Base-by-base conservation (phyloP, 2,329 filamentous ascomycete genomes). In the Cladosporium austrohemisphaericum region DNA sequence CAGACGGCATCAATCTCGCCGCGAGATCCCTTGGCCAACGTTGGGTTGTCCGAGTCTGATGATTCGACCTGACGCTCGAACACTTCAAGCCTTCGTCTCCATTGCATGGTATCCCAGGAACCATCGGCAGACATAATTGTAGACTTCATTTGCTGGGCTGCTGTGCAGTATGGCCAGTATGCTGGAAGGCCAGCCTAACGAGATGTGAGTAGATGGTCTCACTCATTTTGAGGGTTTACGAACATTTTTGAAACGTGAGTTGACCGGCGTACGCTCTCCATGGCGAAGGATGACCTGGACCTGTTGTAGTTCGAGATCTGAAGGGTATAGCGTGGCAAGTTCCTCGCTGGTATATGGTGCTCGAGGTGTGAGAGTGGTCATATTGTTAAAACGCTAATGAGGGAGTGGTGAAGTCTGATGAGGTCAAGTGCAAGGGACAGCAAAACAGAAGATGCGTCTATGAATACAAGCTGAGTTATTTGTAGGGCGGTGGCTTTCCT, bases 141-240 rank as follows among this genome's bases (percentile, higher is more conserved):
- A 52, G 79, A 79, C 20, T 76, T 80, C 65, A 97, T 78, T 57
- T 85, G 83, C 52, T 81, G 79, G 18, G 86, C 87, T 49, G 84
- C 81, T 56, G 80, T 79, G 71, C 93, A 98, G 71, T 96, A 97
- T 1, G 93, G 89, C 93, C 93, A 98, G 69, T 83, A 77, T 76
- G 56, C 36, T 28, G 48, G 52, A 28, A 59, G 49, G 47, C 65
- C 57, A 53, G 61, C 52, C 32, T 18, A 32, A 16, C 25, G 22
- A 3, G n/a, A 6, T 16, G 18, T 49, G 13, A 49, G 36, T 40
- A 26, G 2, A 26, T 26, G 25, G 25, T 41, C 14, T 1, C 20
- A 26, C 1, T n/a, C 8, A 11, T 14, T 2, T 3, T 10, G 2
- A 20, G 19, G 31, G 11, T 29, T 2, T 7, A 49, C 36, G 16